Base-by-base conservation (phyloP, 73 alveolate genomes). In the Blepharisma japonicum region DNA sequence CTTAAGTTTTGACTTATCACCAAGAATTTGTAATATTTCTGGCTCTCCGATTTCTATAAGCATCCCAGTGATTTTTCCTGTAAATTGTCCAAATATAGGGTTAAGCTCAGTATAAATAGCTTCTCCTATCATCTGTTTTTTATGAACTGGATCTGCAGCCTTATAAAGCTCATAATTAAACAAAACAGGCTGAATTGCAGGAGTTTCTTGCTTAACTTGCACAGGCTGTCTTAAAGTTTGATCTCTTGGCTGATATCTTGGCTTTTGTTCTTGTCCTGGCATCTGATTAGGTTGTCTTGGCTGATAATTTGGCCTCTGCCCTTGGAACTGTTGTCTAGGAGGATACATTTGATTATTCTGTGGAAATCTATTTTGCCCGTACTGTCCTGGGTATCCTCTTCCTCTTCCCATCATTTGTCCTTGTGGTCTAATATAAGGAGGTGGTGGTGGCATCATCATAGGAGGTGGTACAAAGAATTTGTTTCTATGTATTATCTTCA, bases 51-150 rank as follows among this genome's bases (percentile, higher is more conserved):
- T n/a, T 61, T 61, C 74, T 14, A 61, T 61, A 0, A 61, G 14
- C 74, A 61, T 61, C 4, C 74, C 74, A 18, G 74, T 61, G 74
- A 61, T 61, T 61, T 61, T 61, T 25, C 74, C 74, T 14, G 74
- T 61, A 14, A 61, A 25, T 18, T 25, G 14, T 2, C 47, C 74
- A 39, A 14, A 61, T 61, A 14, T 61, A 9, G 18, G 14, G 47
- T 14, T 14, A 1, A 61, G 14, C 23, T 61, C 74, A 8, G 14
- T n/a, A 25, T 61, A 61, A 1, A 61, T 61, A 8, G 74, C 74
- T 25, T 61, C 74, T 20, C 74, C 74, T 8, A 61, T 14, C 14
- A 61, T 25, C 46, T 39, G 14, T 61, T 61, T 61, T 25, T 39
- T 14, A 61, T 61, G 47, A 14, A 14, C 74, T 20, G 46, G 46